A percentile compares a stretch with the other conserved stretches of the same genome.
Conservation (phyloP, 345 rosid genomes). For the Hibiscus mutabilis region DNA sequence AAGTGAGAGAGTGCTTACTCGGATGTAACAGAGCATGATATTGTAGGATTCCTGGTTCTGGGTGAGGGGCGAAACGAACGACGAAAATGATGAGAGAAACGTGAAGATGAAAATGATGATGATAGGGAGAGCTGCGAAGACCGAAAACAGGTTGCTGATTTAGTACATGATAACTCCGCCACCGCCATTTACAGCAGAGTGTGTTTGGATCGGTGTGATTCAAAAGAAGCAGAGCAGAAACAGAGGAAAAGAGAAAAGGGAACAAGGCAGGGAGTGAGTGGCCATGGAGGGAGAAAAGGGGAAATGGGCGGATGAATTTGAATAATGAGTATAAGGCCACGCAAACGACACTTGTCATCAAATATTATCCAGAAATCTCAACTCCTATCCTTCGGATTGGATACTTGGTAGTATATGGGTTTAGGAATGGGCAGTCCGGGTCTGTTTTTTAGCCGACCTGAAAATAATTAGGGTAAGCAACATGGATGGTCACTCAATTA, state of each 20-base stretch:
- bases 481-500: too few relatives aligned
- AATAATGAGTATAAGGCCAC: slow-evolving; percentile 38
- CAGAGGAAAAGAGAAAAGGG: neutral
- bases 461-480: too few relatives aligned
- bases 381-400: neutral
- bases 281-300: slow-evolving; percentile 1
- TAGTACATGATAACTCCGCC: slow-evolving; percentile 54
- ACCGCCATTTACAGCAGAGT: slow-evolving; percentile 47
- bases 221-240: neutral
- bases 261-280: neutral
- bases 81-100: slow-evolving; percentile 41
- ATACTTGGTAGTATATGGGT: neutral
- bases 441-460: too few relatives aligned
- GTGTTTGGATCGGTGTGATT: neutral
- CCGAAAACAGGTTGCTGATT: slow-evolving; percentile 29
- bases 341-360: slow-evolving; percentile 50
- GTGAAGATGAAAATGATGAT: slow-evolving; percentile 42
- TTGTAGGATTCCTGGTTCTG: slow-evolving; percentile 27
- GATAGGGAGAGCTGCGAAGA: slow-evolving; percentile 52
- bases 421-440: too few relatives aligned
- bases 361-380: slow-evolving; percentile 19
- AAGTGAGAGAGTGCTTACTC: slow-evolving; percentile 29
- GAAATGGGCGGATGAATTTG: slow-evolving; percentile 5
- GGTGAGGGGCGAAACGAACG: slow-evolving; percentile 34
- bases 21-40: slow-evolving; percentile 66